Percentiles rank a stretch among this genome's conserved stretches.
Evolutionary conservation across 768 basidiomycete species (phyloP).

Genomic region (Leccinum barrowsii): DNA sequence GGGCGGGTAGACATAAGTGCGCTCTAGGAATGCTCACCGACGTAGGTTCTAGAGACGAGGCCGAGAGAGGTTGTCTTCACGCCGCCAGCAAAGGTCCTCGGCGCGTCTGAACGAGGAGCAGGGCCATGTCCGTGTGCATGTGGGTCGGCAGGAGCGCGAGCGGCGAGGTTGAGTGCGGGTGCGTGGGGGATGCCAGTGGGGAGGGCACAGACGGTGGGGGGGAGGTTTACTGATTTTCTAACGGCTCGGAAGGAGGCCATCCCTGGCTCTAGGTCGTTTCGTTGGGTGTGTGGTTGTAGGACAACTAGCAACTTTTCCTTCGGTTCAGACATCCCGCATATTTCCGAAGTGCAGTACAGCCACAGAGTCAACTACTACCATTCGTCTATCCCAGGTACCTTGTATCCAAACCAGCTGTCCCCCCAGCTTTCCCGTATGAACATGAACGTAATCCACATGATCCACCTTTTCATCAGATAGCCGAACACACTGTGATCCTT

Average conservation of each 20-base stretch:
- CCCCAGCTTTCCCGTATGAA: conserved; percentile 28
- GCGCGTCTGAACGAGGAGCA: conserved; percentile 57
- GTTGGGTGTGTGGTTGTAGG: neutral
- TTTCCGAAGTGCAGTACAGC: conserved; percentile 41
- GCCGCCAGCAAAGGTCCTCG: conserved; percentile 61
- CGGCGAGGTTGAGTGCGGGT: conserved; percentile 69
- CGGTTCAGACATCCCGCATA: conserved; percentile 16
- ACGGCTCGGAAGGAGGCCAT: conserved; percentile 72
- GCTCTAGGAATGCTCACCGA: conserved; percentile 43
- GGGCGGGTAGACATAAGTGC: conserved; percentile 1
- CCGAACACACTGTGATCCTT: conserved; percentile 16
- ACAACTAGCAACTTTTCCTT: neutral
- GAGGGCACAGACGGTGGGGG: conserved; percentile 76
- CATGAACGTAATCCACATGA: conserved; percentile 20
- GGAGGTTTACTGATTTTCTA: conserved; percentile 79
- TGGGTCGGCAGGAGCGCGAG: conserved; percentile 55
- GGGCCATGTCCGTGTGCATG: conserved; percentile 58
- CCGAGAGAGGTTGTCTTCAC: conserved; percentile 46
- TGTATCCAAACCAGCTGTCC: conserved; percentile 29
- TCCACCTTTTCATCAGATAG: conserved; percentile 24
- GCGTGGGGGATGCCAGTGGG: conserved; percentile 78
- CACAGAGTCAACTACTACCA: conserved; percentile 16
- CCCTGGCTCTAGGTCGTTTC: neutral
- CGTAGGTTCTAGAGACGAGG: conserved; percentile 61
- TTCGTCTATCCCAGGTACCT: conserved; percentile 26